Evolutionary conservation across 2,329 filamentous ascomycete species (phyloP).

Genomic region (Beauveria pseudobassiana): DNA sequence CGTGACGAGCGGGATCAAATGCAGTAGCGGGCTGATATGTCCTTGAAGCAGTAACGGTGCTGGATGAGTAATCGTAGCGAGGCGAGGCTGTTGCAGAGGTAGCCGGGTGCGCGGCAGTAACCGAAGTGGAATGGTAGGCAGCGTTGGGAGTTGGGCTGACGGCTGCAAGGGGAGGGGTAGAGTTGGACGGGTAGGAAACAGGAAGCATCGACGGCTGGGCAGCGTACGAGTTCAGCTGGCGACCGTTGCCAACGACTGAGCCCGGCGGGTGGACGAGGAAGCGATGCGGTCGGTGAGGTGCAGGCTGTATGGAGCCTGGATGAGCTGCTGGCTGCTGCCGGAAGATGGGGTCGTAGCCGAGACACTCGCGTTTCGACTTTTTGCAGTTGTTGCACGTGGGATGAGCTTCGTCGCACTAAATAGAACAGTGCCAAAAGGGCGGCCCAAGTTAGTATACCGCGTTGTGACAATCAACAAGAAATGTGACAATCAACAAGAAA

Average conservation of each 20-base stretch:
- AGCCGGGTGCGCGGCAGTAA: conserved; percentile 22
- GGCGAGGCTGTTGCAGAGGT: conserved; percentile 30
- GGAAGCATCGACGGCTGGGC: conserved; percentile 37
- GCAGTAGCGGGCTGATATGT: not conserved
- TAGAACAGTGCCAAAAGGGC: conserved; percentile 20
- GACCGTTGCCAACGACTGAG: conserved; percentile 18
- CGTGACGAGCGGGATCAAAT: conserved; percentile 1
- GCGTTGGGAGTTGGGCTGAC: conserved; percentile 19
- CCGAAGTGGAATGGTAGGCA: conserved; percentile 27
- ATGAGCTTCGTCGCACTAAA: conserved; percentile 90
- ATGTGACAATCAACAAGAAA: not conserved
- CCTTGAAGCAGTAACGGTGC: not conserved
- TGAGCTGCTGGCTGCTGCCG: conserved; percentile 68
- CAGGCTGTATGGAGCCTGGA: conserved; percentile 49
- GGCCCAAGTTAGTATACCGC: not conserved
- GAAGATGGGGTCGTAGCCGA: conserved; percentile 84
- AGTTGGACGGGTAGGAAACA: conserved; percentile 30
- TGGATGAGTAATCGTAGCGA: conserved; percentile 38
- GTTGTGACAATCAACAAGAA: not conserved
- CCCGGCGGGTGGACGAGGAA: conserved; percentile 15
- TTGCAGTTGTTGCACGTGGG: conserved; percentile 86
- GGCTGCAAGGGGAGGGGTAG: conserved; percentile 25
- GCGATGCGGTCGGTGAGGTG: conserved; percentile 22
- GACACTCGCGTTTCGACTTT: conserved; percentile 80
- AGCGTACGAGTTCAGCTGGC: conserved; percentile 35